Evolutionary conservation across 805 yeast genomes (phyloP).

Genomic region (Grigorovia jiainica): DNA sequence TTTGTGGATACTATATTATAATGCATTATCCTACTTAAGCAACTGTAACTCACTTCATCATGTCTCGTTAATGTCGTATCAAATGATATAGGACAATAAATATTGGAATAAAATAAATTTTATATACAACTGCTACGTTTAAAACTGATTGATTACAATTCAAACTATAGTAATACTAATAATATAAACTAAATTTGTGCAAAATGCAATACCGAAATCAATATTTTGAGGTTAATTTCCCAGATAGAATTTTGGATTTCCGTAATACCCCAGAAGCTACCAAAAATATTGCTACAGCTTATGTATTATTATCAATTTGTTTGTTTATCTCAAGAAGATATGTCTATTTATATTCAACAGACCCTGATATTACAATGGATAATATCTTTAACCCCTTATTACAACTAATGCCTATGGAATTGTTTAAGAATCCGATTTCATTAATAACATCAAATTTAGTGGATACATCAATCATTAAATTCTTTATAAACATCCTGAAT

Average conservation of each 20-base stretch:
- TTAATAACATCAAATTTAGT: constrained; percentile 54
- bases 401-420: constrained; percentile 54
- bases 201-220: not conserved
- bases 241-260: constrained; percentile 12
- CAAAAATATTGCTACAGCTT: constrained; percentile 32
- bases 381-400: constrained; percentile 38
- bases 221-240: constrained; percentile 15
- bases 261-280: constrained; percentile 39
- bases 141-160: too few species aligned
- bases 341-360: constrained; percentile 6
- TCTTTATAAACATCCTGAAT: constrained; percentile 38
- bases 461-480: constrained; percentile 42
- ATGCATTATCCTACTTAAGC: too few species aligned
- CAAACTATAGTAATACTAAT: too few species aligned
- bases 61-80: too few species aligned
- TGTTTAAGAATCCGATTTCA: constrained; percentile 56
- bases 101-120: too few species aligned
- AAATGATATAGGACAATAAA: too few species aligned
- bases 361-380: constrained; percentile 1
- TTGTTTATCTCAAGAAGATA: constrained; percentile 34
- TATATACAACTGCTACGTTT: too few species aligned
- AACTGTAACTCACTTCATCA: too few species aligned
- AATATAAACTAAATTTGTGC: too few species aligned
- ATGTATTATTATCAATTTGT: constrained; percentile 32
- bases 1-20: too few species aligned